Evolutionary conservation across 2,329 filamentous ascomycete genomes (phyloP).

Genomic region (Capronia americana): DNA sequence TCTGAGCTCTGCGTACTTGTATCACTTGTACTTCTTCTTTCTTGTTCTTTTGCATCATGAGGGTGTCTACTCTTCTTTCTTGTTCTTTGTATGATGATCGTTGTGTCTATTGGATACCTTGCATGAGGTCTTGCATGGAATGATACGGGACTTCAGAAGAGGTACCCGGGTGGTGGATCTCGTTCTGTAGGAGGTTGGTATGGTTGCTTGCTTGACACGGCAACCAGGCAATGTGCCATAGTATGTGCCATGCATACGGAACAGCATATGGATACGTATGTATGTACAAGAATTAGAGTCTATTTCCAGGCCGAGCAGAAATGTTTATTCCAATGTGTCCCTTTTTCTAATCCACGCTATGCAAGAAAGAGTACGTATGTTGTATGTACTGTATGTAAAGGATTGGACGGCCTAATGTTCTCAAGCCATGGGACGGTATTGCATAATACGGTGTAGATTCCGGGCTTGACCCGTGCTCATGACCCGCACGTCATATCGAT

Average conservation of each 20-base stretch:
- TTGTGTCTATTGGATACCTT: neutral
- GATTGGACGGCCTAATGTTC: conserved; percentile 15
- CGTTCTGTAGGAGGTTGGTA: no score
- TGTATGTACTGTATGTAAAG: conserved; percentile 5
- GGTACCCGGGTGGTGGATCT: no score
- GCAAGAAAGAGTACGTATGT: conserved; percentile 12
- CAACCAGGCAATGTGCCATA: no score
- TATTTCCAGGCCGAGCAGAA: conserved; percentile 5
- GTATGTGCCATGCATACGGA: no score
- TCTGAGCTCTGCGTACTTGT: conserved; percentile 36
- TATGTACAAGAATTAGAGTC: conserved; percentile 14
- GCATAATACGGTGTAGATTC: neutral
- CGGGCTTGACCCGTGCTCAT: conserved; percentile 1
- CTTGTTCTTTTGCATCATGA: conserved; percentile 1
- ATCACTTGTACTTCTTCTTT: conserved; percentile 12
- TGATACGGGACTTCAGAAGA: no score
- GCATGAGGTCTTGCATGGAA: neutral
- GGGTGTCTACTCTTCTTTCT: no score
- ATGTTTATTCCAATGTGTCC: neutral
- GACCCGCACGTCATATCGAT: conserved; percentile 47
- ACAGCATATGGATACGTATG: neutral
- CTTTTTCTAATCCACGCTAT: conserved; percentile 22
- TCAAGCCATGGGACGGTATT: conserved; percentile 1
- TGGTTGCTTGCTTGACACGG: no score
- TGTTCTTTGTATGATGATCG: no score